Evolutionary conservation across 1,284 basidiomycete genomes (phyloP).

Genomic region (Taiwanofungus camphoratus): DNA sequence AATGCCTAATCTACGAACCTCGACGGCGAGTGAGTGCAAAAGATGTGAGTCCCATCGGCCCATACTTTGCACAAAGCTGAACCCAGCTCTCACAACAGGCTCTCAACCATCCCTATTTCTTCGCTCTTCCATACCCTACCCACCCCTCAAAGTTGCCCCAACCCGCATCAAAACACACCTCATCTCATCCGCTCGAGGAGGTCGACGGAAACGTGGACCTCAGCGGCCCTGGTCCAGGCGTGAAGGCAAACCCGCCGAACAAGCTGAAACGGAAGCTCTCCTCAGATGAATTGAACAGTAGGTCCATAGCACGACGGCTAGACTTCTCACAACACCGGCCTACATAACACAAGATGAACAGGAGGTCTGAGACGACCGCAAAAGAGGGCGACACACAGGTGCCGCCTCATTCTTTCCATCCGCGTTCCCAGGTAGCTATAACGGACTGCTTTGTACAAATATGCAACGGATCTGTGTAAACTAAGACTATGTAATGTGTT

Average conservation of each 20-base stretch:
- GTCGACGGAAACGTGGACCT: conserved; percentile 63
- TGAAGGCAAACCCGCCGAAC: conserved; percentile 35
- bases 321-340: conserved; percentile 32
- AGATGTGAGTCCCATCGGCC: conserved; percentile 45
- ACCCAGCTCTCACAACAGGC: conserved; percentile 40
- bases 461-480: conserved; percentile 13
- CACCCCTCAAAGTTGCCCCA: conserved; percentile 82
- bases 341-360: neutral
- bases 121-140: conserved; percentile 71
- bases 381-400: neutral
- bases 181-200: conserved; percentile 59
- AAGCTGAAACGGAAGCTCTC: conserved; percentile 47
- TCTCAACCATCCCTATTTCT: conserved; percentile 75
- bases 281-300: conserved; percentile 31
- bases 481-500: conserved; percentile 8
- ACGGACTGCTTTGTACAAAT: conserved; percentile 18
- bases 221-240: conserved; percentile 30
- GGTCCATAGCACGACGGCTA: conserved; percentile 41
- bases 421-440: conserved; percentile 1
- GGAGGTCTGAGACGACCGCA: neutral
- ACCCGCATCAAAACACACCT: conserved; percentile 43
- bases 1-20: conserved; percentile 85
- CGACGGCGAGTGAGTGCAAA: conserved; percentile 75
- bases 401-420: conserved; percentile 1
- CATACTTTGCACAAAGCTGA: too few relatives aligned